A percentile compares a stretch with the other conserved stretches of the same genome.
Conservation (phyloP, 495 filamentous ascomycete species). For the Lasiosphaeris hirsuta region DNA sequence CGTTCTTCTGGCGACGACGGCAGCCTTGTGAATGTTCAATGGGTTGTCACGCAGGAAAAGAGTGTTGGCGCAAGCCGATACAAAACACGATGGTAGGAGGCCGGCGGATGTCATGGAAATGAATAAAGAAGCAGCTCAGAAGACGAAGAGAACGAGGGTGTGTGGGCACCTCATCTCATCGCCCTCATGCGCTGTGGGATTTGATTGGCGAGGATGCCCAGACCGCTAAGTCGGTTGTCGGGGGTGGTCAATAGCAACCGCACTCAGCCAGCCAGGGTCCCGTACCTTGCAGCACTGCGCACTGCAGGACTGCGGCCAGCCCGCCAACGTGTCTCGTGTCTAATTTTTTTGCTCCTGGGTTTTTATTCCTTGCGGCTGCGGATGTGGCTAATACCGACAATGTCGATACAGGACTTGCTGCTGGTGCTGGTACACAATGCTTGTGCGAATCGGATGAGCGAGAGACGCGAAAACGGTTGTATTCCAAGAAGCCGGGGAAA, state of each 20-base stretch:
- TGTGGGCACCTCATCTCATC: slow-evolving; percentile 38
- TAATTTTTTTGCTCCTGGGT: too few species aligned
- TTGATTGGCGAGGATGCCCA: slow-evolving; percentile 27
- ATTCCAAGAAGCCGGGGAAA: background rate
- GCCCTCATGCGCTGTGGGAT: slow-evolving; percentile 24
- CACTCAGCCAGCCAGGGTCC: slow-evolving; percentile 8
- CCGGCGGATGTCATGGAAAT: slow-evolving; percentile 34
- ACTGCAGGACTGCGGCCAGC: too few species aligned
- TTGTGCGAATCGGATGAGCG: background rate
- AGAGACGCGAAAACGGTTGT: background rate
- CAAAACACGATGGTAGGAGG: slow-evolving; percentile 32
- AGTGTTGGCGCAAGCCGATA: slow-evolving; percentile 34
- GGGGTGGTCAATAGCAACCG: slow-evolving; percentile 1
- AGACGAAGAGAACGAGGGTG: slow-evolving; percentile 18
- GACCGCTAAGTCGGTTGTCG: slow-evolving; percentile 13
- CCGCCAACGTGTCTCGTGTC: too few species aligned
- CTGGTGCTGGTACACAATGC: too few species aligned
- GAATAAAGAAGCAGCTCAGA: slow-evolving; percentile 19
- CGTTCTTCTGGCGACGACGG: slow-evolving; percentile 34
- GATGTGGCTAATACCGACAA: too few species aligned
- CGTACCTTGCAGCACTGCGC: too few species aligned
- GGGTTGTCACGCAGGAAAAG: slow-evolving; percentile 34
- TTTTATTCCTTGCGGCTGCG: too few species aligned
- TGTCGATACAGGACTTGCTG: too few species aligned
- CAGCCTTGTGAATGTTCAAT: slow-evolving; percentile 31